Evolutionary conservation across 78 protist genomes (phyloP), one percentile per base, ranked within the genome.

Genomic region (Paratrimastix pyriformis): DNA sequence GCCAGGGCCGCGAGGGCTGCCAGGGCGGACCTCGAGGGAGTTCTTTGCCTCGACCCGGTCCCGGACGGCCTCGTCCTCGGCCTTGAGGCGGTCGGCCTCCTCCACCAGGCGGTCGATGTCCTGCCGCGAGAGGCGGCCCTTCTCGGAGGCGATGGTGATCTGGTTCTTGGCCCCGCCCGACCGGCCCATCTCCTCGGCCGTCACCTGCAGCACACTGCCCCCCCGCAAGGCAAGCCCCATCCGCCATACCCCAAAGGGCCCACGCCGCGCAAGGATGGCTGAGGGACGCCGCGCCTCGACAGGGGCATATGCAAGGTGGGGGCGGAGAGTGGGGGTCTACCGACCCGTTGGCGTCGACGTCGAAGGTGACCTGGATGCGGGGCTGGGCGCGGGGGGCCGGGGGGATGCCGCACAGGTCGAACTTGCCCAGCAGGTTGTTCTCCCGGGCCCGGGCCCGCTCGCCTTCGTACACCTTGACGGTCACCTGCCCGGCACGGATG

Each of bases 311-410:
- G n/a, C n/a, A n/a, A n/a, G n/a, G n/a, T n/a, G n/a, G n/a, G n/a
- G n/a, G n/a, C n/a, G n/a, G n/a, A n/a, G n/a, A n/a, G n/a, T n/a
- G n/a, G n/a, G n/a, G n/a, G n/a, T n/a, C n/a, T n/a, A n/a, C n/a
- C n/a, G n/a, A 91, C 62, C 94, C 89, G 83, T 93, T 90, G 62
- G 91, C 92, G 76, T 95, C 98, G 45, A 95, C 76, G 81, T 93
- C 93, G 52, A 93, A 95, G 33, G 92, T 85, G 42, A 95, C 98
- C 81, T 95, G 96, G 76, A 95, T 90, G 86, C 92, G 93, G 24
- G 98, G 97, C 38, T 84, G 87, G 29, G 96, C 98, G 40, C 95
- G 88, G 40, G 98, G 98, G 26, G 93, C 94, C 30, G 97, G 96
- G 43, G 97, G 93, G 74, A 95, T 95, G 72, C 92, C 96, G n/a